Evolutionary conservation across 495 filamentous ascomycete genomes (phyloP).

Genomic region (Penicillium mononematosum): DNA sequence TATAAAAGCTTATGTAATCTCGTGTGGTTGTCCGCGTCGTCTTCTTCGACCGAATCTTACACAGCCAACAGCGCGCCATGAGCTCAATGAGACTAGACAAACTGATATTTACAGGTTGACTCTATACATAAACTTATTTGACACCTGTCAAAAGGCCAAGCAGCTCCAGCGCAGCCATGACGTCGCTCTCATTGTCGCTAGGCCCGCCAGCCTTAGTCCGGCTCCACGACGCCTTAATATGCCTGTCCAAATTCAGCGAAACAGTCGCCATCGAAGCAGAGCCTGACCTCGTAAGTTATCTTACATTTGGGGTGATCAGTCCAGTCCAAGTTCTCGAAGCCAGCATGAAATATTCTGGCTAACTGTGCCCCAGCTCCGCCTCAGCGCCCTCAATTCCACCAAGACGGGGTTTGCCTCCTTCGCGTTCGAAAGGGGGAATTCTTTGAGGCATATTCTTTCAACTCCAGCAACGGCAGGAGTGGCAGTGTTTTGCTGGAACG

Average conservation of each 20-base stretch:
- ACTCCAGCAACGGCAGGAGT: constrained; percentile 10
- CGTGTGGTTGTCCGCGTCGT: constrained; percentile 8
- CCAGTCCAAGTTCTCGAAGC: background rate
- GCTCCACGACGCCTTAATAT: constrained; percentile 80
- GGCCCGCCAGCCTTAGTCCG: constrained; percentile 68
- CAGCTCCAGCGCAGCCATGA: constrained; percentile 45
- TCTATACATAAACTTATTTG: background rate
- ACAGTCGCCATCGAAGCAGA: constrained; percentile 82
- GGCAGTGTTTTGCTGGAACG: constrained; percentile 42
- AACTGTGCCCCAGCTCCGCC: constrained; percentile 56
- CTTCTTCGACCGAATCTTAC: background rate
- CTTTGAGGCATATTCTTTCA: constrained; percentile 69
- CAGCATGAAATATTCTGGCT: background rate
- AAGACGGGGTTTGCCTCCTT: constrained; percentile 91
- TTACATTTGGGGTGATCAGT: background rate
- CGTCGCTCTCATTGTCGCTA: constrained; percentile 75
- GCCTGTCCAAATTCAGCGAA: constrained; percentile 90
- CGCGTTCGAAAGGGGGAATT: constrained; percentile 70
- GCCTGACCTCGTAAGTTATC: constrained; percentile 59
- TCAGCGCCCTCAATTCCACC: constrained; percentile 86
- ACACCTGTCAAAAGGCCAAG: background rate
- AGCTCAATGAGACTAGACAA: background rate
- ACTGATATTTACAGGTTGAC: background rate
- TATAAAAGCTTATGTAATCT: background rate
- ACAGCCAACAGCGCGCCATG: constrained; percentile 4